These are phyloP conservation scores for Scleroderma bovista DNA, from an alignment of 768 basidiomycete species.

Conservation along the genomic window DNA sequence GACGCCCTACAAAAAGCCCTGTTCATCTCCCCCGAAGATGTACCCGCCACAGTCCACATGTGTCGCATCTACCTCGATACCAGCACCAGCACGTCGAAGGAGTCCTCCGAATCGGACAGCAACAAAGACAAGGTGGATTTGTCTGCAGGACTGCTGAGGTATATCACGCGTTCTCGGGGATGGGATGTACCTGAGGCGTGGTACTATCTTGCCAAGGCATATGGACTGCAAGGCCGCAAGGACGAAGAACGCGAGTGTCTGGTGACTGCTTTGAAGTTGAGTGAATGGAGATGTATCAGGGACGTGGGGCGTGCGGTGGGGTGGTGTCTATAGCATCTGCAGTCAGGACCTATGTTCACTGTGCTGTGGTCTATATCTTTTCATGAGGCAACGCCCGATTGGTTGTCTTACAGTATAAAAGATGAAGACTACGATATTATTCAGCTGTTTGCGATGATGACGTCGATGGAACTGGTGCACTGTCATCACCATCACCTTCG, in stretches of 20 bases:
- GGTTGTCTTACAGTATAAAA: no score
- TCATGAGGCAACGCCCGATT: no score
- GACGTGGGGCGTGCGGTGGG: conserved; percentile 60
- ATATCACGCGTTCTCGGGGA: conserved; percentile 70
- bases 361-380: no score
- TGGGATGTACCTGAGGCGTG: conserved; percentile 96
- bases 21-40: conserved; percentile 77
- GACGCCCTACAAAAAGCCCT: conserved; percentile 83
- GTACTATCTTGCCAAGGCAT: conserved; percentile 85
- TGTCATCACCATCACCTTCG: no score
- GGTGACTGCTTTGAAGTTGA: conserved; percentile 56
- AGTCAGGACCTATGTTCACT: no score
- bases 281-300: conserved; percentile 59
- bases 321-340: conserved; percentile 46
- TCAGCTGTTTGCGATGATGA: no score
- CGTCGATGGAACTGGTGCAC: no score
- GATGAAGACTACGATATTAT: no score
- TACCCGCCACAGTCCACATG: conserved; percentile 74
- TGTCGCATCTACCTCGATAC: conserved; percentile 63
- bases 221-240: conserved; percentile 65
- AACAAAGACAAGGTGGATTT: conserved; percentile 59
- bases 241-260: conserved; percentile 74
- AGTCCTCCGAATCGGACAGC: background rate
- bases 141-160: conserved; percentile 73
- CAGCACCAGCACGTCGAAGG: conserved; percentile 15